phyloP scores from a whole-genome alignment of 345 rosid genomes.

The Abelmoschus esculentus region DNA sequence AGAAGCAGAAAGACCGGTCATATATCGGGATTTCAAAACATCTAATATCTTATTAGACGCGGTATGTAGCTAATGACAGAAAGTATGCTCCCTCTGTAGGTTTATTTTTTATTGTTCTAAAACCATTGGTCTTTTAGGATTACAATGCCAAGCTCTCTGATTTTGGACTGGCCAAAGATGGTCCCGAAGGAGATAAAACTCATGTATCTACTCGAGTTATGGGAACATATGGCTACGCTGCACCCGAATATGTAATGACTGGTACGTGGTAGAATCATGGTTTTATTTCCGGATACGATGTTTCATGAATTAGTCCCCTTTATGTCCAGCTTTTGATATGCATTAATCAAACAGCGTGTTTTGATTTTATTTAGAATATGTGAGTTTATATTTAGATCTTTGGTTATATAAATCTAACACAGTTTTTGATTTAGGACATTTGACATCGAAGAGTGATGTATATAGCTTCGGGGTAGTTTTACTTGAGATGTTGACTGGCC shows the following conservation, averaged over 20 bases:
- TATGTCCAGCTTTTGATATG: too few relatives aligned
- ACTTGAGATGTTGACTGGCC: constrained; percentile 75
- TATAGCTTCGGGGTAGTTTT: constrained; percentile 83
- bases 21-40: constrained; percentile 81
- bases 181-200: constrained; percentile 70
- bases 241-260: constrained; percentile 82
- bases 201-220: constrained; percentile 80
- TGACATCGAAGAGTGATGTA: constrained; percentile 78
- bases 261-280: constrained; percentile 33
- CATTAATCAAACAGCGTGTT: too few relatives aligned
- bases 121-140: constrained; percentile 36
- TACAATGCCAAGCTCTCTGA: constrained; percentile 80
- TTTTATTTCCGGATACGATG: neutral
- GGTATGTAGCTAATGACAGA: constrained; percentile 24
- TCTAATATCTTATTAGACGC: constrained; percentile 72
- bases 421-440: constrained; percentile 40
- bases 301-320: neutral
- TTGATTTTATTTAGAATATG: too few relatives aligned
- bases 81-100: neutral
- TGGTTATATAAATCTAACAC: constrained; percentile 4
- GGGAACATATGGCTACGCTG: constrained; percentile 87
- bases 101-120: neutral
- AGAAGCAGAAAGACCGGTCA: constrained; percentile 74
- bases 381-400: too few relatives aligned
- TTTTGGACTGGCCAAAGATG: constrained; percentile 85